phyloP scores from a whole-genome alignment of 768 basidiomycete genomes.

The Amanita inopinata region DNA sequence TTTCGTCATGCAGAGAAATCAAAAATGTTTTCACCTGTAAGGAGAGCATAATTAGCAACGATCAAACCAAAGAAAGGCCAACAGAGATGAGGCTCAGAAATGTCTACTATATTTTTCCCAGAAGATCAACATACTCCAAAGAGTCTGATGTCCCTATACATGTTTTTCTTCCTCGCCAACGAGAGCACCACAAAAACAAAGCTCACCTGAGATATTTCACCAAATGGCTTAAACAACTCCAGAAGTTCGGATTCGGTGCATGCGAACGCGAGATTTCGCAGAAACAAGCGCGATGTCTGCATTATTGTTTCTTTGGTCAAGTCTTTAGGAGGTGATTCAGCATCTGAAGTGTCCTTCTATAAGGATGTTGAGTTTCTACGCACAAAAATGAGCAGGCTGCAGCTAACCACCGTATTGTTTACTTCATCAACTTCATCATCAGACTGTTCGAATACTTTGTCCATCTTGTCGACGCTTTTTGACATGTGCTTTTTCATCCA shows the following conservation, averaged over 20 bases:
- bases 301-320: conserved; percentile 45
- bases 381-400: neutral
- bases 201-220: conserved; percentile 69
- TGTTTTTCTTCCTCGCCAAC: conserved; percentile 33
- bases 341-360: conserved; percentile 5
- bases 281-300: conserved; percentile 72
- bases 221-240: conserved; percentile 57
- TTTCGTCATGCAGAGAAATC: conserved; percentile 27
- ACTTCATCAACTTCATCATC: conserved; percentile 33
- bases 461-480: conserved; percentile 28
- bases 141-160: conserved; percentile 53
- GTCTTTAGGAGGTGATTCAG: conserved; percentile 24
- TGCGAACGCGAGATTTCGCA: conserved; percentile 91
- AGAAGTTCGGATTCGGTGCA: conserved; percentile 65
- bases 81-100: conserved; percentile 27
- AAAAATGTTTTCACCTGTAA: conserved; percentile 28
- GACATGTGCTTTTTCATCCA: conserved; percentile 67
- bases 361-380: neutral
- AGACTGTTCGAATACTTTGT: conserved; percentile 53
- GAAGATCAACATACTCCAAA: conserved; percentile 25
- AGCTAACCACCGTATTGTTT: conserved; percentile 9
- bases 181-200: conserved; percentile 1
- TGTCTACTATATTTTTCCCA: conserved; percentile 52
- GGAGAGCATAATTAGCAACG: conserved; percentile 12
- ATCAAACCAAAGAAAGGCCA: conserved; percentile 2